Percentiles rank a stretch among this genome's conserved stretches.
Conservation (phyloP, 176 grass and related monocot species). For the Otatea glauca region DNA sequence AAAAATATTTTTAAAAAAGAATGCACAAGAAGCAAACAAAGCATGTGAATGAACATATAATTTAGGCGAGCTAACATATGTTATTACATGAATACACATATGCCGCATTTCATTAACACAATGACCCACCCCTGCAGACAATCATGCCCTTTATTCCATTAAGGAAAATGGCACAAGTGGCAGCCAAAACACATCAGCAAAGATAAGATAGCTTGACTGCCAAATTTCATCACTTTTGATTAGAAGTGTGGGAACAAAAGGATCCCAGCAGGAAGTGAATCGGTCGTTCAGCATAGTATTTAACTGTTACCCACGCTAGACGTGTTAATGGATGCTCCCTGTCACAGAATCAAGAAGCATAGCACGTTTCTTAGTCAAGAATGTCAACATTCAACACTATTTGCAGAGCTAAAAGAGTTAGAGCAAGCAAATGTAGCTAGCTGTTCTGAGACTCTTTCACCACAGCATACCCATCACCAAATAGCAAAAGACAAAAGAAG, state of each 20-base stretch:
- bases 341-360: conserved; percentile 25
- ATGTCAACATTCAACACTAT: conserved; percentile 31
- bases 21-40: background rate
- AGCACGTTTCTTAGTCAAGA: background rate
- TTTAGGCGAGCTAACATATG: background rate
- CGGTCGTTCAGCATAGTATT: background rate
- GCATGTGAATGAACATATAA: background rate
- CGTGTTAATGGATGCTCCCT: background rate
- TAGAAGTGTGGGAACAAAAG: background rate
- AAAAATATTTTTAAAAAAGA: background rate
- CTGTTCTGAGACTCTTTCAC: conserved; percentile 10
- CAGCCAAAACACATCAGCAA: background rate
- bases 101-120: background rate
- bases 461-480: background rate
- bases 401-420: background rate
- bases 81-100: background rate
- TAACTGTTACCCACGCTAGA: background rate
- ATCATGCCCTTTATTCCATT: background rate
- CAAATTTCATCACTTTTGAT: background rate
- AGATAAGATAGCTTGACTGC: background rate
- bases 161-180: background rate
- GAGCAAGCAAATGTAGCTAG: background rate
- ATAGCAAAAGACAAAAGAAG: background rate
- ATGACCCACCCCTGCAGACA: background rate
- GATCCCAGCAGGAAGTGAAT: background rate